Evolutionary conservation across 2,329 filamentous ascomycete genomes (phyloP), one percentile per base, ranked within the genome.

Genomic region (Alternaria longipes): DNA sequence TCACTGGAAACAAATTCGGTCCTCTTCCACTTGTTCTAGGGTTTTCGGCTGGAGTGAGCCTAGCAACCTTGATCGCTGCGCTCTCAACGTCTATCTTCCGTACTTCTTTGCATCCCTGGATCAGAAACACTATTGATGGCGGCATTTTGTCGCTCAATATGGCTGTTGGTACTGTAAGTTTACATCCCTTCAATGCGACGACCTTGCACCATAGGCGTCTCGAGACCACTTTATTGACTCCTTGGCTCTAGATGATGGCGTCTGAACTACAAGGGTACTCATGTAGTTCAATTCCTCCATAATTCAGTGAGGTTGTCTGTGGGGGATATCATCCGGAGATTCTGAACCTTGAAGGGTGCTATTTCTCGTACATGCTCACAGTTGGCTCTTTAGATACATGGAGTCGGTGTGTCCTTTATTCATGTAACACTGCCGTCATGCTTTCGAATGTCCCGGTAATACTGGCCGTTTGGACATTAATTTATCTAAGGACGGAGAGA

Each of bases 101-200:
- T 5, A 57, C 63, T 3, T 36, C 60, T 1, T 44, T 73, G 12
- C 56, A 66, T 30, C 63, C 62, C 9, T 63, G 66, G n/a, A 56
- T 74, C n/a, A 58, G 46, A 3, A 51, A 59, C n/a, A 32, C 60
- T 2, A 61, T 71, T 1, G 72, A 74, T 42, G 60, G 44, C 1
- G 11, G 68, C 1, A 32, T 72, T 6, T 22, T 59, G 1, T 20
- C 70, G 1, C 24, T 69, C 9, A 70, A 73, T 40, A 30, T 70
- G 5, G 61, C 65, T 6, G 69, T 66, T 8, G 71, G 70, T 1
- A 56, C 68, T 20, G 71, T 74, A 67, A 52, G 68, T 67, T 34
- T 34, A 11, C 12, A 30, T 18, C 28, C 12, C 18, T 7, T 8
- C n/a, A 24, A 28, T 20, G n/a, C 16, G 18, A n/a, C 6, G 26